Conservation (phyloP, 306 rosid species). For the cucumber (Cucumis sativus) region DNA sequence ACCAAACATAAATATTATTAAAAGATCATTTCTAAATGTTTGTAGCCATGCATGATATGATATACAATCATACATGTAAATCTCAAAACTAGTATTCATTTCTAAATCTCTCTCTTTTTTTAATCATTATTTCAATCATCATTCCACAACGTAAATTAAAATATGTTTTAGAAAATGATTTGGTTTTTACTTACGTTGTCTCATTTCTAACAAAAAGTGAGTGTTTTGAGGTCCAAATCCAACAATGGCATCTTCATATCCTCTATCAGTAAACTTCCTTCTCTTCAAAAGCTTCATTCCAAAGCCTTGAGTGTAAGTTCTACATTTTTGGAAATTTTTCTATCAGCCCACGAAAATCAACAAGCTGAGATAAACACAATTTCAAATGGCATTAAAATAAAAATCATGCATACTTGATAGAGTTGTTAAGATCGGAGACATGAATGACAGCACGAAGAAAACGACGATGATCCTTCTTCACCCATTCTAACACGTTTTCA, state of each 20-base stretch:
- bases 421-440: background rate
- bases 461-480: background rate
- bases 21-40: too few relatives aligned
- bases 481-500: background rate
- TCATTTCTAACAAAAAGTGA: background rate
- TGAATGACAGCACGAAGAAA: slow-evolving; percentile 2
- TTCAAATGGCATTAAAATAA: too few relatives aligned
- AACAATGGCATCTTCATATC: background rate
- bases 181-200: background rate
- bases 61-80: too few relatives aligned
- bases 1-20: too few relatives aligned
- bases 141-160: too few relatives aligned
- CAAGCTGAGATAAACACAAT: background rate
- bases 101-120: too few relatives aligned
- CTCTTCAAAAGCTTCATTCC: slow-evolving; percentile 2
- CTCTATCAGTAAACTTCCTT: background rate
- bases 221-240: slow-evolving; percentile 3
- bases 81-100: too few relatives aligned
- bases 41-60: too few relatives aligned
- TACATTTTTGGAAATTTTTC: background rate
- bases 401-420: background rate
- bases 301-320: background rate
- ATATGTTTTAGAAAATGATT: too few relatives aligned
- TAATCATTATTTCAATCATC: too few relatives aligned
- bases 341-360: background rate